Base-by-base conservation (phyloP, 257 asterid species). In the Lithospermum erythrorhizon region DNA sequence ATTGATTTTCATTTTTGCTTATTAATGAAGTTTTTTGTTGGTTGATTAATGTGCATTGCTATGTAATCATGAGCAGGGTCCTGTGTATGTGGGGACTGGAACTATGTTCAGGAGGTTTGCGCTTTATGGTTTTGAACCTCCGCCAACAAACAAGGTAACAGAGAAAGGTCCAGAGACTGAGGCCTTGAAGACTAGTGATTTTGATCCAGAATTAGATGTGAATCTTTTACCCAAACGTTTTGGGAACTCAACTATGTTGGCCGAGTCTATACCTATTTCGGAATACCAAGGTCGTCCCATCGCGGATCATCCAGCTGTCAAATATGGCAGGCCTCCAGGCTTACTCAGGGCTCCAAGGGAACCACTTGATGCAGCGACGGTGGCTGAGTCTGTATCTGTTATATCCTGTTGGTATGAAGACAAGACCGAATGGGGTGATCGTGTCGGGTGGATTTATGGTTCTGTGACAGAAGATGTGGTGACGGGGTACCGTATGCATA, bases 221-320 rank as follows among this genome's bases (percentile, higher is more conserved):
- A 67, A 71, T 68, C 66, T 78, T 13, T 58, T 74, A 32, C 79
- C 83, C 10, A 71, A 72, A 14, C 75, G 77, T 57, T 78, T 78
- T 16, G 83, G 80, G 13, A 78, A 78, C 55, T 78, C 83, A 6
- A 74, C 75, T 6, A 49, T 74, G 56, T 35, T 78, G 9, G 57
- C 75, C 3, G 83, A 78, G 53, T 78, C 83, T 22, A 78, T 78
- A 48, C 78, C 83, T 21, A 58, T 74, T 3, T 77, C 83, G 23
- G 83, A 78, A 53, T 78, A 61, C 63, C 73, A 78, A 65, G 83
- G 80, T 9, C 80, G 83, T 20, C 83, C 80, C 21, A 49, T 78
- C 11, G 83, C 83, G 15, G 83, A 78, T 75, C 83, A 78, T 59
- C 80, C 80, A 49, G 80, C 83, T n/a, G 78, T 78, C 58, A 78